Evolutionary conservation across 208 protist species (phyloP), one percentile per base, ranked within the genome.

Genomic region (Crithidia sp.): DNA sequence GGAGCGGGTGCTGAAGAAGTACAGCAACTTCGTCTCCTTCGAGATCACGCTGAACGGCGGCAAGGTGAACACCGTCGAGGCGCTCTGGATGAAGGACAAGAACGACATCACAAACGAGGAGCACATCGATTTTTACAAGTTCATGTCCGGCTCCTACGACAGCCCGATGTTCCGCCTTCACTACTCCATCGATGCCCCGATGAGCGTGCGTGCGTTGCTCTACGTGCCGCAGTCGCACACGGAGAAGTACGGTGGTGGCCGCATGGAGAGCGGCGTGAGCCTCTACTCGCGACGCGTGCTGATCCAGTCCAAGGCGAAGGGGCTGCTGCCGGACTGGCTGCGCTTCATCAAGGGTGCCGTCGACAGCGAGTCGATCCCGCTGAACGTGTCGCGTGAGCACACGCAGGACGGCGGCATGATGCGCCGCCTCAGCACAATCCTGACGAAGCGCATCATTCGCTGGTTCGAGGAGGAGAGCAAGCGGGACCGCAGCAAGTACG

Each of bases 351-450:
- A 97, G 76, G 97, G 98, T 70, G 97, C 98, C n/a, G 96, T 99
- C n/a, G 98, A 99, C 77, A 94, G 86, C 57, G 98, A 99, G 78
- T 98, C 99, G 55, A 95, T 99, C 54, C 98, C 98, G 19, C 86
- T 99, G 28, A 99, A 99, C 79, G 93, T 99, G 19, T 98, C 93
- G 19, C 95, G 99, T 74, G 99, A 99, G 88, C 91, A 98, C 71
- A 97, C 99, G 50, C 98, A 99, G 85, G 95, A 99, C 80, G 96
- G 91, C 68, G 83, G 88, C 71, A 90, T 99, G 78, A 98, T 99
- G 88, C 85, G 91, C 17, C 93, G 93, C 39, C 88, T 99, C 40
- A 95, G 83, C 9, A 91, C 87, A 4, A 91, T 99, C 17, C 80
- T 99, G 16, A 98, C 95, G 3, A 98, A 97, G 71, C 90, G 94